Evolutionary conservation across 352 stramenopile species (phyloP).

Genomic region (Phytophthora capsici): DNA sequence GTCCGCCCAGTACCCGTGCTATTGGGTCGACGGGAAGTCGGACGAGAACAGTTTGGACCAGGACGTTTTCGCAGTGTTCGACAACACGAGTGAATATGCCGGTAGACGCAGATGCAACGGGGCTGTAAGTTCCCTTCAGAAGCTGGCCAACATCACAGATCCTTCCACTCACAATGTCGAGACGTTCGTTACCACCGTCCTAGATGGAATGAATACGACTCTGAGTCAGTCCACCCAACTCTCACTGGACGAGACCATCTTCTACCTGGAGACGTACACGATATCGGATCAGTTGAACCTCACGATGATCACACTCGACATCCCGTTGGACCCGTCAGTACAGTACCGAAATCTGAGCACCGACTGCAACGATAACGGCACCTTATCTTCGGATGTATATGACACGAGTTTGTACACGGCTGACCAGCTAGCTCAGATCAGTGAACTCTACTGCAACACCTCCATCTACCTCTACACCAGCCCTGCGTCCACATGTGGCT

Average conservation of each 20-base stretch:
- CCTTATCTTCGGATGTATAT: constrained; percentile 13
- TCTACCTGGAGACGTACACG: constrained; percentile 41
- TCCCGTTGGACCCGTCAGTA: constrained; percentile 28
- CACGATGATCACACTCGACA: constrained; percentile 45
- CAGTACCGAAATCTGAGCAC: constrained; percentile 40
- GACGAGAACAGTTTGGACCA: constrained; percentile 21
- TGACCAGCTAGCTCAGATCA: constrained; percentile 14
- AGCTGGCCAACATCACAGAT: constrained; percentile 33
- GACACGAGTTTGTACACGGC: constrained; percentile 20
- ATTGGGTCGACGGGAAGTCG: constrained; percentile 31
- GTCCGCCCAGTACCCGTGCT: constrained; percentile 39
- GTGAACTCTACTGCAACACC: constrained; percentile 28
- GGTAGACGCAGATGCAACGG: constrained; percentile 39
- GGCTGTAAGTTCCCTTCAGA: constrained; percentile 37
- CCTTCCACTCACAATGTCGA: constrained; percentile 35
- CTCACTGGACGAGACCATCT: constrained; percentile 21
- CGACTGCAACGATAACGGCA: constrained; percentile 30
- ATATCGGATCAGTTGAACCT: constrained; percentile 44
- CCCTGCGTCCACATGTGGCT: constrained; percentile 35
- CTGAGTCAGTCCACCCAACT: constrained; percentile 29
- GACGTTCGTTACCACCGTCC: constrained; percentile 23
- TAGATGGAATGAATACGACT: constrained; percentile 36
- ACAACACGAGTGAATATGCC: constrained; percentile 27
- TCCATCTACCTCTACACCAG: constrained; percentile 35
- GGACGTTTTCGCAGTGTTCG: constrained; percentile 19